phyloP scores from a whole-genome alignment of 129 eudicot species.

The Tagetes erecta region DNA sequence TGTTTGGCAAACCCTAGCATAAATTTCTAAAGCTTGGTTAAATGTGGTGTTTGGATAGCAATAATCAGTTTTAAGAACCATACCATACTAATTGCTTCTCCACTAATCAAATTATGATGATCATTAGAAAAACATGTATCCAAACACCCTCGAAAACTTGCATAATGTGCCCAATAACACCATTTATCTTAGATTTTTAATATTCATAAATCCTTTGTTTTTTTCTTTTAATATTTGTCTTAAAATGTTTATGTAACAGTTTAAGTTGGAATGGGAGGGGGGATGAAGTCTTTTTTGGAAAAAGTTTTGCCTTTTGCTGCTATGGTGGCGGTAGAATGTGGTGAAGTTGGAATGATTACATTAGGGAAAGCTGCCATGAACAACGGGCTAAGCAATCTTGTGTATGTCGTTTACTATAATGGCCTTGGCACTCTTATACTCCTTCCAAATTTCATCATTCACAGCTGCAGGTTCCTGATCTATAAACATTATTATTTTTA shows the following conservation, averaged over 20 bases:
- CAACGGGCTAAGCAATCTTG: constrained; percentile 51
- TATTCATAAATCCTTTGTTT: neutral
- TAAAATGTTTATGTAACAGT: constrained; percentile 5
- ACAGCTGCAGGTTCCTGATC: constrained; percentile 40
- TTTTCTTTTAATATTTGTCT: neutral
- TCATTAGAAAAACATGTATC: neutral
- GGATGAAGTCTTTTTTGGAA: constrained; percentile 29
- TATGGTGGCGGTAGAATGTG: constrained; percentile 53
- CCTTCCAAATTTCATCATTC: constrained; percentile 50
- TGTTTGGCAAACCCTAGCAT: constrained; percentile 15
- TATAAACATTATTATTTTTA: neutral
- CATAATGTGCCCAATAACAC: neutral
- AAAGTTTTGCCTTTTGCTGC: constrained; percentile 45
- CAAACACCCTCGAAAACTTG: neutral
- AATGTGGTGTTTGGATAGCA: constrained; percentile 15
- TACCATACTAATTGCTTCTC: neutral
- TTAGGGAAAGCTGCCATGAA: constrained; percentile 59
- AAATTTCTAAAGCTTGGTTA: constrained; percentile 15
- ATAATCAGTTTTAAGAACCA: neutral
- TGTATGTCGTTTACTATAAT: constrained; percentile 57
- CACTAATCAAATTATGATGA: neutral
- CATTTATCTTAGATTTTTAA: neutral
- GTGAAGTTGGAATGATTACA: constrained; percentile 51
- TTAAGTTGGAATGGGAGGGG: constrained; percentile 33
- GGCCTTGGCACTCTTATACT: constrained; percentile 50